Evolutionary conservation across 805 yeast genomes (phyloP), one percentile per base, ranked within the genome.

Genomic region (Schizosaccharomyces cryophilus): DNA sequence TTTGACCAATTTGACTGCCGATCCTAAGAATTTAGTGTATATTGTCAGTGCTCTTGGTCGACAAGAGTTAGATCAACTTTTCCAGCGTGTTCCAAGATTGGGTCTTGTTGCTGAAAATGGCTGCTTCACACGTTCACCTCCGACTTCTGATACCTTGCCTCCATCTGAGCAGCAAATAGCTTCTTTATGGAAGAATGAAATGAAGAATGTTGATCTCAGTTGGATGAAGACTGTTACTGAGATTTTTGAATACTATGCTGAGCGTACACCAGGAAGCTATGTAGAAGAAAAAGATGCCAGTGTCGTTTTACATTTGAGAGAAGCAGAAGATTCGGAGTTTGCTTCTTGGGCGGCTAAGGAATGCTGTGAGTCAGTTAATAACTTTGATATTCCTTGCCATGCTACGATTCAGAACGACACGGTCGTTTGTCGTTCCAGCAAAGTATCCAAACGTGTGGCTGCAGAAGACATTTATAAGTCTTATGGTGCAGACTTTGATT

Each of bases 51-150:
- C 80, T 55, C 77, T 82, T 67, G 81, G 81, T 61, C 76, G 84
- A 63, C 70, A 75, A 1, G 85, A 82, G 54, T 72, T 89, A 67
- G 85, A 84, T 63, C 75, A 85, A 61, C 72, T 80, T 61, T 88
- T 83, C 72, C 76, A 83, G 21, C 77, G 87, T 65, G 77, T 81
- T 3, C 80, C 84, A 1, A 79, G 80, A 51, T 67, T 89, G 40
- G 96, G 96, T 0, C 73, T 90, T 60, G 81, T 90, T 64, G 95
- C 96, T 0, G 97, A 90, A 70, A 83, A 84, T 68, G 97, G 97
- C 47, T 94, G 87, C 0, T 87, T 78, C 66, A 75, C 89, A 38
- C 82, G 72, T 29, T 65, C 66, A 13, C 64, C 64, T 54, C 69
- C 68, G 11, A 35, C 48, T 19, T 31, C 58, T n/a, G 45, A 30